Evolutionary conservation across 1,284 basidiomycete genomes (phyloP).

Genomic region (Psilocybe mexicana): DNA sequence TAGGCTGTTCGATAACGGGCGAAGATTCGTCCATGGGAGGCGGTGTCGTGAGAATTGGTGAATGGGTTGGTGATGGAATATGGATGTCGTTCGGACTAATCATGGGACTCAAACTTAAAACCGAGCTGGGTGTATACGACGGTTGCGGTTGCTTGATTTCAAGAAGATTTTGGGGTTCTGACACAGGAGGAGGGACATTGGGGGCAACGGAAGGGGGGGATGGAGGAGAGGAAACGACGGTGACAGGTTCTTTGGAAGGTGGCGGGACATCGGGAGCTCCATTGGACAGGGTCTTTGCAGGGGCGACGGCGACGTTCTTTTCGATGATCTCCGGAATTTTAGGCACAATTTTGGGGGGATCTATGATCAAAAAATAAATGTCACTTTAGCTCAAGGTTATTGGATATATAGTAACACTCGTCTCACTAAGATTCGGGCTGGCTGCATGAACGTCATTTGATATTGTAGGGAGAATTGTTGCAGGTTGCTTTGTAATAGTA

Average conservation of each 20-base stretch:
- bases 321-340: neutral
- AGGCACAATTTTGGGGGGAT: neutral
- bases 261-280: neutral
- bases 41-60: conserved; percentile 13
- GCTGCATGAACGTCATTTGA: conserved; percentile 8
- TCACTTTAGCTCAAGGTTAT: conserved; percentile 12
- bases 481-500: conserved; percentile 12
- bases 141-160: conserved; percentile 21
- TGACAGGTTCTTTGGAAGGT: neutral
- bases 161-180: neutral
- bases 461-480: conserved; percentile 7
- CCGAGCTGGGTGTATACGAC: conserved; percentile 10
- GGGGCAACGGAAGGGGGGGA: neutral
- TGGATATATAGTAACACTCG: conserved; percentile 13
- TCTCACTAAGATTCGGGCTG: conserved; percentile 3
- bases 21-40: conserved; percentile 7
- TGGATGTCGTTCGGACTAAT: conserved; percentile 11
- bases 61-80: conserved; percentile 21
- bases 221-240: neutral
- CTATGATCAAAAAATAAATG: conserved; percentile 9
- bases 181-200: neutral
- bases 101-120: conserved; percentile 10
- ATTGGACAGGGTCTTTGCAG: neutral
- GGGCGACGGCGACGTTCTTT: neutral
- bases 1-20: conserved; percentile 2